phyloP scores from a whole-genome alignment of 2,329 filamentous ascomycete species.

The Daldinia eschscholtzii region DNA sequence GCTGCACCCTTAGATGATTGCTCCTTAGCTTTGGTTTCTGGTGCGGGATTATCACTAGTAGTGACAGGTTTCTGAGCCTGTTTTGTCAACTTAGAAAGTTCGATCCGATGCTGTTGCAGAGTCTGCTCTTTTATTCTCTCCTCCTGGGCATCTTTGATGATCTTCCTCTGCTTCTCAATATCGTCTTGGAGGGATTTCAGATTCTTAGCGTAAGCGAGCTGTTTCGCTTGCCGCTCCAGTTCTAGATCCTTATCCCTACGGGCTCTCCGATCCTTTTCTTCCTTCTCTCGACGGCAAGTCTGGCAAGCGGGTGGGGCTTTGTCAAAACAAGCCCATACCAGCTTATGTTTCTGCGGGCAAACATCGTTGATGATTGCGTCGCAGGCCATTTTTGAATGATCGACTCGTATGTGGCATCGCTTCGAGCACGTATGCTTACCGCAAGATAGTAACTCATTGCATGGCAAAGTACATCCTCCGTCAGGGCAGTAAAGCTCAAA shows the following conservation, averaged over 20 bases:
- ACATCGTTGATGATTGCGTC: constrained; percentile 24
- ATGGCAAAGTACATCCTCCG: constrained; percentile 45
- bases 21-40: not conserved
- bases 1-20: not conserved
- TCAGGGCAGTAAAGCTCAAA: constrained; percentile 45
- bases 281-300: constrained; percentile 33
- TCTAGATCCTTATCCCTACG: constrained; percentile 38
- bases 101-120: constrained; percentile 21
- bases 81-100: constrained; percentile 31
- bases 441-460: constrained; percentile 37
- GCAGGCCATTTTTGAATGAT: constrained; percentile 36
- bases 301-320: constrained; percentile 33
- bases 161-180: constrained; percentile 35
- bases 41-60: not conserved
- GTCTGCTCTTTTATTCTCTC: constrained; percentile 32
- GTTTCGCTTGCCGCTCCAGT: constrained; percentile 35
- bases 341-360: constrained; percentile 31
- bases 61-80: constrained; percentile 18
- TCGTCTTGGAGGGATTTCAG: constrained; percentile 32
- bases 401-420: constrained; percentile 37
- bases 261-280: constrained; percentile 30
- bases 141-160: constrained; percentile 31
- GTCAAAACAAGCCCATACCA: constrained; percentile 34
- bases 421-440: constrained; percentile 32
- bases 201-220: constrained; percentile 36